Evolutionary conservation across 768 basidiomycete genomes (phyloP).

Genomic region (Coprinopsis sp.): DNA sequence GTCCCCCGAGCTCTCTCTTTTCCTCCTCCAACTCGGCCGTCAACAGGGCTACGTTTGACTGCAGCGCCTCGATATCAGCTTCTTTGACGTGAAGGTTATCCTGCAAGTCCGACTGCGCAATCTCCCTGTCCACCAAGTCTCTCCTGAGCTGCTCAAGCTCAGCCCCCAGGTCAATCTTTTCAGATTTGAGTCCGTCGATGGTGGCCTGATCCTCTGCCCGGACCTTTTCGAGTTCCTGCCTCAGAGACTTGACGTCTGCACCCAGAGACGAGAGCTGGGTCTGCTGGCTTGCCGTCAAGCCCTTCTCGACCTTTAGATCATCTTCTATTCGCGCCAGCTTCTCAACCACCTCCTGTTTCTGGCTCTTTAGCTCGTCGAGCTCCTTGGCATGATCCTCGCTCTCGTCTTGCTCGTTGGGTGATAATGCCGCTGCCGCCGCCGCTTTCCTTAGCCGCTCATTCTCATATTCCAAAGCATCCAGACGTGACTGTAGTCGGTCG

Average conservation of each 20-base stretch:
- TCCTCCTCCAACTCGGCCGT: constrained; percentile 43
- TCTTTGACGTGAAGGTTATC: constrained; percentile 52
- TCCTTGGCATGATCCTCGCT: constrained; percentile 9
- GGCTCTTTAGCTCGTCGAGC: neutral
- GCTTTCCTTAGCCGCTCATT: constrained; percentile 52
- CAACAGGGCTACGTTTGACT: constrained; percentile 28
- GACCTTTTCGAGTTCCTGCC: neutral
- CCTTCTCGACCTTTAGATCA: neutral
- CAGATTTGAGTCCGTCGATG: constrained; percentile 22
- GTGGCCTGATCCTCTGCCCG: neutral
- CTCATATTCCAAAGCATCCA: constrained; percentile 68
- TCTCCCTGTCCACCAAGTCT: constrained; percentile 48
- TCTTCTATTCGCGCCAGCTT: neutral
- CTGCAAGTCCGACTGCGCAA: constrained; percentile 44
- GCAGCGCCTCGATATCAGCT: constrained; percentile 54
- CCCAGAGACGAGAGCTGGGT: neutral
- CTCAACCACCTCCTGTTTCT: neutral
- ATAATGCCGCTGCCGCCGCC: constrained; percentile 20
- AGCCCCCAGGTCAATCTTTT: constrained; percentile 37
- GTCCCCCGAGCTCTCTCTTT: constrained; percentile 58
- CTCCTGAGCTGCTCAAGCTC: constrained; percentile 48
- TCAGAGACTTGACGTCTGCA: neutral
- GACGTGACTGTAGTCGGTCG: constrained; percentile 41
- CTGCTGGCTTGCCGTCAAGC: neutral
- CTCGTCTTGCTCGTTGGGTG: neutral